Conservation (phyloP, 805 yeast species). For the Monosporozyma servazzii region DNA sequence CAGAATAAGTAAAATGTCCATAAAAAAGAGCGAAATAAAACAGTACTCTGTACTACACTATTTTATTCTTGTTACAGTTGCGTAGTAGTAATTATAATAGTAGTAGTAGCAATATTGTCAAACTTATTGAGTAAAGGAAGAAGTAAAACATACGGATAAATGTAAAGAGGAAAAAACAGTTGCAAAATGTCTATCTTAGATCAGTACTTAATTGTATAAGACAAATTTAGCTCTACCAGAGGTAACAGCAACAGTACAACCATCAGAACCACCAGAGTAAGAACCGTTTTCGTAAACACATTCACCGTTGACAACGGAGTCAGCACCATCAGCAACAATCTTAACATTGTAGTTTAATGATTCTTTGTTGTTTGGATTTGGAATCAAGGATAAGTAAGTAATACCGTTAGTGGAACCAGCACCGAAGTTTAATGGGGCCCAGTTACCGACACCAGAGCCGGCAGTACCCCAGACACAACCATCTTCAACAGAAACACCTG, state of each 20-base stretch:
- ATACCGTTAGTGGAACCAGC: slow-evolving; percentile 71
- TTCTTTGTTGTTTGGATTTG: slow-evolving; percentile 80
- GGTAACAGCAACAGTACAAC: slow-evolving; percentile 90
- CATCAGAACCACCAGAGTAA: slow-evolving; percentile 49
- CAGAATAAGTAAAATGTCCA: not conserved
- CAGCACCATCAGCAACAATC: slow-evolving; percentile 65
- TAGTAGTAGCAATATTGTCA: not conserved
- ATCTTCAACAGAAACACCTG: slow-evolving; percentile 83
- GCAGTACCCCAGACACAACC: slow-evolving; percentile 91
- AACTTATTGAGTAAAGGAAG: not conserved
- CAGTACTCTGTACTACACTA: not conserved
- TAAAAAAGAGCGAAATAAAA: not conserved
- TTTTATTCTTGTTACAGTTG: not conserved
- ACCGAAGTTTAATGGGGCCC: slow-evolving; percentile 96
- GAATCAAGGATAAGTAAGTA: slow-evolving; percentile 83
- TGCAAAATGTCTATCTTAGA: not conserved
- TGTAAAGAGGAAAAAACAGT: not conserved
- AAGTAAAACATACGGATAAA: not conserved
- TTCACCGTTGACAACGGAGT: slow-evolving; percentile 56
- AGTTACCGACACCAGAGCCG: slow-evolving; percentile 85
- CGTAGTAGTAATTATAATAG: not conserved
- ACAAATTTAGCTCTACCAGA: slow-evolving; percentile 79
- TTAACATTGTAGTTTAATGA: slow-evolving; percentile 67
- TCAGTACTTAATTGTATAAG: slow-evolving; percentile 36
- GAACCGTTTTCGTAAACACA: slow-evolving; percentile 79